Evolutionary conservation across 2,329 filamentous ascomycete genomes (phyloP).

Genomic region (Colletotrichum sp.): DNA sequence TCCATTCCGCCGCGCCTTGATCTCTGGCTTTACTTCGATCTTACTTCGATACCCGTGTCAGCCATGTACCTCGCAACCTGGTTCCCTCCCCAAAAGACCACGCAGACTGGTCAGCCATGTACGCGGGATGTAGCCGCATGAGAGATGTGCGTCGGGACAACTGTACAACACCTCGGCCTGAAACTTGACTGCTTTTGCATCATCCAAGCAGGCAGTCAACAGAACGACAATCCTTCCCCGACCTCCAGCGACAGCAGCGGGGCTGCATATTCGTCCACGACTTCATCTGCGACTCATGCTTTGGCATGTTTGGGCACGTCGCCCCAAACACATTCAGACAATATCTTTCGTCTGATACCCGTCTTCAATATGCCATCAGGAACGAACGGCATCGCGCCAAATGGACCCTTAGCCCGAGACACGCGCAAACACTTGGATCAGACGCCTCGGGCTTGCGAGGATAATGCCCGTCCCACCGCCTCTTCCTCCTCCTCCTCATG

Average conservation of each 20-base stretch:
- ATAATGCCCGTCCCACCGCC: slow-evolving; percentile 15
- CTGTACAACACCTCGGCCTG: background rate
- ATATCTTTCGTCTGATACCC: background rate
- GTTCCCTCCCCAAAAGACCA: background rate
- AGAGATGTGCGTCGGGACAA: slow-evolving; percentile 7
- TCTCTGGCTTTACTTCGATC: background rate
- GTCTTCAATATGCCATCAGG: background rate
- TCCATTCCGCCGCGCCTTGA: background rate
- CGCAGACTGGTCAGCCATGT: background rate
- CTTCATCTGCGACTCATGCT: background rate
- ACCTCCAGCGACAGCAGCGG: background rate
- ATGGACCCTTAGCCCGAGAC: slow-evolving; percentile 3
- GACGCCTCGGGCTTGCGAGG: background rate
- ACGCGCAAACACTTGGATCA: background rate
- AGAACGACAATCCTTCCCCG: background rate
- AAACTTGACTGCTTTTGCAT: slow-evolving; percentile 3
- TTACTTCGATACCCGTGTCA: background rate
- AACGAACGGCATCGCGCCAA: background rate
- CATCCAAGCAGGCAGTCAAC: background rate
- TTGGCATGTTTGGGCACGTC: background rate
- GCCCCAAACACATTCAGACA: background rate
- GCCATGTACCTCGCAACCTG: background rate
- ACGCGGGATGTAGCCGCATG: slow-evolving; percentile 1
- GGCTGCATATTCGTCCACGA: background rate
- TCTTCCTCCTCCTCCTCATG: background rate